These are phyloP conservation scores for Erodium maritimum DNA, from an alignment of 345 rosid genomes.

Conservation along the genomic window DNA sequence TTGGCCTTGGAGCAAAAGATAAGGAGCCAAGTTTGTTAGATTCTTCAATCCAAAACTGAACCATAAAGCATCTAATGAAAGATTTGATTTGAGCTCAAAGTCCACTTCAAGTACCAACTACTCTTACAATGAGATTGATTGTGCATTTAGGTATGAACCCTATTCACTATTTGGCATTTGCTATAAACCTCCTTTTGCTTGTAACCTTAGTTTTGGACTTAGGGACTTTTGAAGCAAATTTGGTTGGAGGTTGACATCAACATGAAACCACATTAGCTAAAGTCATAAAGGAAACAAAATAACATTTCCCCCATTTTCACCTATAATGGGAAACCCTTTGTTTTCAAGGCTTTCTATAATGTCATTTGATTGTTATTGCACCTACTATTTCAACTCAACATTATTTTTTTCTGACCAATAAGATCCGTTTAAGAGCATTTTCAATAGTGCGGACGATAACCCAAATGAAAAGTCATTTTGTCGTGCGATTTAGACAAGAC, in stretches of 20 bases:
- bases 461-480: no score
- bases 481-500: no score
- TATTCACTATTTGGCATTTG: neutral
- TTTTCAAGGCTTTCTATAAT: no score
- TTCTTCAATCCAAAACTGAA: neutral
- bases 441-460: no score
- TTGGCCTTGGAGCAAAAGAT: neutral
- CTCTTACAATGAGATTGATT: neutral
- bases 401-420: no score
- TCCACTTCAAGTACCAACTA: neutral
- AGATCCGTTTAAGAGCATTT: no score
- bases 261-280: neutral
- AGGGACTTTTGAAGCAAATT: neutral
- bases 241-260: neutral
- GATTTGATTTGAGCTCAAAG: neutral
- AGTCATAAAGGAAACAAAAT: no score
- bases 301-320: no score
- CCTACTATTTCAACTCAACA: no score
- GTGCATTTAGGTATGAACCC: neutral
- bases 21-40: neutral
- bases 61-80: neutral
- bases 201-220: neutral
- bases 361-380: no score
- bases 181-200: neutral
- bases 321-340: no score